phyloP scores from a whole-genome alignment of 495 filamentous ascomycete species.

The Aspergillus nidulans region DNA sequence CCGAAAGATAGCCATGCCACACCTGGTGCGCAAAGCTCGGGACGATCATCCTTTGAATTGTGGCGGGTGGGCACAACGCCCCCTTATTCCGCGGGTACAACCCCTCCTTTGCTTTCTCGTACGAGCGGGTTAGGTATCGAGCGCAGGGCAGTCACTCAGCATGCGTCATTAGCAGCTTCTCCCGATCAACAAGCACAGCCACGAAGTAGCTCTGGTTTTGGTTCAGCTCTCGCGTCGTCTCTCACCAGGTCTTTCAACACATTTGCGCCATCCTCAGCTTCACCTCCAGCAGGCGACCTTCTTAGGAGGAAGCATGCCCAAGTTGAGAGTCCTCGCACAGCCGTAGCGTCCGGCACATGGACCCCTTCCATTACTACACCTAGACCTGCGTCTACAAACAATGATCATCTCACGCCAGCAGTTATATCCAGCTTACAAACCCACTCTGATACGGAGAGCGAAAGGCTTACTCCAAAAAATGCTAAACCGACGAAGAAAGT shows the following conservation, averaged over 20 bases:
- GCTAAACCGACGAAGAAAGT: slow-evolving; percentile 40
- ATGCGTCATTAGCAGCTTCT: slow-evolving; percentile 61
- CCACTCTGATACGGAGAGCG: slow-evolving; percentile 46
- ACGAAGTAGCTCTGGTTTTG: slow-evolving; percentile 41
- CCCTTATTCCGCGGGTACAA: slow-evolving; percentile 58
- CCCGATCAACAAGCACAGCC: slow-evolving; percentile 55
- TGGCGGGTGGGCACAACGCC: slow-evolving; percentile 45
- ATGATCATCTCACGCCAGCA: slow-evolving; percentile 30
- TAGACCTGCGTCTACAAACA: slow-evolving; percentile 27
- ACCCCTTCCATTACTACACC: slow-evolving; percentile 56
- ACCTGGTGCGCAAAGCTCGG: slow-evolving; percentile 55
- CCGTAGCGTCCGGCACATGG: slow-evolving; percentile 61
- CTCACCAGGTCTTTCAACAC: slow-evolving; percentile 64
- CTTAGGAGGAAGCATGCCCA: slow-evolving; percentile 61
- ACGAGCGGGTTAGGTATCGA: slow-evolving; percentile 30
- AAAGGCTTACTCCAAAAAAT: slow-evolving; percentile 26
- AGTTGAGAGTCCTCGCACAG: slow-evolving; percentile 58
- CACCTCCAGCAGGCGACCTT: slow-evolving; percentile 49
- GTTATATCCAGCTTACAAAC: slow-evolving; percentile 28
- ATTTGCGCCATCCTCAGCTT: slow-evolving; percentile 61
- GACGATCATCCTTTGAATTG: slow-evolving; percentile 35
- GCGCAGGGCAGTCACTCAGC: slow-evolving; percentile 42
- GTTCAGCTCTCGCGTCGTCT: slow-evolving; percentile 62
- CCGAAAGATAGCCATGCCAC: slow-evolving; percentile 56
- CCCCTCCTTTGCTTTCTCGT: slow-evolving; percentile 52